Percentiles rank a stretch among this genome's conserved stretches.
Conservation (phyloP, 1,284 basidiomycete species). For the Heterobasidion annosum region DNA sequence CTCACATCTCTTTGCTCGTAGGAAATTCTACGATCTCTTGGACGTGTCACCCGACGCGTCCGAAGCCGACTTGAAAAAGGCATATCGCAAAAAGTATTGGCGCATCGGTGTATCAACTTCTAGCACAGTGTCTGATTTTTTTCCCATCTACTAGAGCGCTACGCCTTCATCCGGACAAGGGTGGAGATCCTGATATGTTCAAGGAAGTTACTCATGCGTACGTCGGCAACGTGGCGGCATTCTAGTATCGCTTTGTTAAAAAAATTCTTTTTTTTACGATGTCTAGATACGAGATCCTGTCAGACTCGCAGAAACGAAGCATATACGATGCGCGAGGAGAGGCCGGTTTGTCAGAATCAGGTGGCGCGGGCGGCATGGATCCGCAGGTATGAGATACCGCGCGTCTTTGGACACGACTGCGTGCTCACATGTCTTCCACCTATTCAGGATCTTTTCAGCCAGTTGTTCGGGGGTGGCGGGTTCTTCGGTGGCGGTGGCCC, state of each 20-base stretch:
- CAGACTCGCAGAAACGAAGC: constrained; percentile 79
- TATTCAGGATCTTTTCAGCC: constrained; percentile 90
- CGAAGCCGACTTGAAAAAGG: constrained; percentile 86
- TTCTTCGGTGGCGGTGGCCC: constrained; percentile 44
- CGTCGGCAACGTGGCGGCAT: constrained; percentile 20
- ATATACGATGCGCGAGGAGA: constrained; percentile 93
- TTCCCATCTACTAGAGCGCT: constrained; percentile 55
- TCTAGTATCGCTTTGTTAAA: not conserved
- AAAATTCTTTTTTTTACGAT: constrained; percentile 2
- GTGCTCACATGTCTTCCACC: not conserved
- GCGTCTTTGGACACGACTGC: not conserved
- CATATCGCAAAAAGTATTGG: constrained; percentile 84
- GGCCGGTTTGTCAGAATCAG: constrained; percentile 82
- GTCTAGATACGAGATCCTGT: constrained; percentile 84
- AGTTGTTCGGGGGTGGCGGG: constrained; percentile 83
- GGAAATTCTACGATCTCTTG: constrained; percentile 87
- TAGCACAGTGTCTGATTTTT: constrained; percentile 5
- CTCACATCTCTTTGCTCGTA: constrained; percentile 20
- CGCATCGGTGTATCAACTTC: not conserved
- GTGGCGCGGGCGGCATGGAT: constrained; percentile 94
- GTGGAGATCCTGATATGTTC: constrained; percentile 95
- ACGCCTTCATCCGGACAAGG: constrained; percentile 91
- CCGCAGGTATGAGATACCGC: constrained; percentile 53
- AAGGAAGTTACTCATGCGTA: constrained; percentile 97
- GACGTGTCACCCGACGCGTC: constrained; percentile 73